Evolutionary conservation across 177 flowering plant genomes (phyloP).

Genomic region (Vitis hybrid): DNA sequence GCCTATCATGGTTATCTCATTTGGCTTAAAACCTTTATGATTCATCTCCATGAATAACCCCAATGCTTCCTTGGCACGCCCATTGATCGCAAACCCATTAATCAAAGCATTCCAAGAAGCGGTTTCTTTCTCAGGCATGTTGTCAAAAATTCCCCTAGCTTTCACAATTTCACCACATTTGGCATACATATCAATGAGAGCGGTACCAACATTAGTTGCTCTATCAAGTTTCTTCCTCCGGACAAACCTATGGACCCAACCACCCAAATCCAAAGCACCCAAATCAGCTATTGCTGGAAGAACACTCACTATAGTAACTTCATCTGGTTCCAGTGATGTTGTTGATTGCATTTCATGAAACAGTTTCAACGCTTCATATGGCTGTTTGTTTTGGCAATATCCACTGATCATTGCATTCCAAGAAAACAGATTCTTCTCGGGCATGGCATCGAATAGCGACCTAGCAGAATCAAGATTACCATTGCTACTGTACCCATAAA

Average conservation of each 20-base stretch:
- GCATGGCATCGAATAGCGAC: constrained; percentile 62
- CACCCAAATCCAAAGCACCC: constrained; percentile 61
- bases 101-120: constrained; percentile 74
- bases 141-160: constrained; percentile 47
- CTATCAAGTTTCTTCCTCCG: constrained; percentile 44
- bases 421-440: constrained; percentile 59
- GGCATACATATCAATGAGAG: constrained; percentile 67
- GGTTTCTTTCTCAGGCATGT: constrained; percentile 32
- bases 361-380: constrained; percentile 48
- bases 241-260: constrained; percentile 51
- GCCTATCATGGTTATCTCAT: constrained; percentile 64
- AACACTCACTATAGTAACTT: constrained; percentile 57
- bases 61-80: constrained; percentile 61
- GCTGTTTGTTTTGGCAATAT: constrained; percentile 54
- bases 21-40: constrained; percentile 41
- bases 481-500: constrained; percentile 59
- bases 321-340: constrained; percentile 51
- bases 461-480: constrained; percentile 57
- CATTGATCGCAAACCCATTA: constrained; percentile 64
- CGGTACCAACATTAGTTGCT: constrained; percentile 45
- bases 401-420: constrained; percentile 89
- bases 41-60: constrained; percentile 54
- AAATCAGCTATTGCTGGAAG: constrained; percentile 73
- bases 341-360: constrained; percentile 50
- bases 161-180: constrained; percentile 59